Conservation (phyloP, 352 stramenopile species). For the Phytophthora nicotianae region DNA sequence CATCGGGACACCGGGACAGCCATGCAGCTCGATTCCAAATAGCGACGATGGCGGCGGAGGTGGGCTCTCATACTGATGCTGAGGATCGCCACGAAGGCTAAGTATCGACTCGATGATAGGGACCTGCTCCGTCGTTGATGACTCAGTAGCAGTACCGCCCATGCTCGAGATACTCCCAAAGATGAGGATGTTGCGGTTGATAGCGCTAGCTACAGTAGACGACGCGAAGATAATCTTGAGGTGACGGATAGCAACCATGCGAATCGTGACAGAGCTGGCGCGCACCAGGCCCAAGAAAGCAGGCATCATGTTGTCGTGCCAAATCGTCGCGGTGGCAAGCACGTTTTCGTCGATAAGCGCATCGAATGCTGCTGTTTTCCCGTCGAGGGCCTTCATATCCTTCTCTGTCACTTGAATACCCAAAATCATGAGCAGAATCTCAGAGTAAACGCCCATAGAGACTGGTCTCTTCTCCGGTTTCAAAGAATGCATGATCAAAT, state of each 20-base stretch:
- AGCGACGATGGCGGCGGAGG: slow-evolving; percentile 38
- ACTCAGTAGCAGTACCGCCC: slow-evolving; percentile 67
- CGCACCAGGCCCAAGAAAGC: slow-evolving; percentile 64
- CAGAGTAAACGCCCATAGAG: slow-evolving; percentile 82
- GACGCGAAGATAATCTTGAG: slow-evolving; percentile 72
- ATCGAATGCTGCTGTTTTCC: slow-evolving; percentile 54
- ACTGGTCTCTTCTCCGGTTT: slow-evolving; percentile 70
- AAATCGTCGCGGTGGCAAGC: slow-evolving; percentile 54
- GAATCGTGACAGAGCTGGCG: slow-evolving; percentile 59
- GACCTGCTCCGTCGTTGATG: slow-evolving; percentile 77
- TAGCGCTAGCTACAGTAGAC: slow-evolving; percentile 60
- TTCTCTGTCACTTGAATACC: slow-evolving; percentile 72
- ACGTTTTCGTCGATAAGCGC: slow-evolving; percentile 63
- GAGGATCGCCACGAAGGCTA: slow-evolving; percentile 61
- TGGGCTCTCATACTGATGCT: slow-evolving; percentile 34
- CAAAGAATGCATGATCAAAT: slow-evolving; percentile 82
- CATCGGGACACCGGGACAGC: slow-evolving; percentile 58
- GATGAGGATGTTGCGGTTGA: slow-evolving; percentile 81
- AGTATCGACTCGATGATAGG: slow-evolving; percentile 82
- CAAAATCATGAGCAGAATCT: slow-evolving; percentile 77
- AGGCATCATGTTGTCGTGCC: slow-evolving; percentile 74
- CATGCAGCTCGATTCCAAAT: slow-evolving; percentile 58
- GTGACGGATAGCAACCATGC: slow-evolving; percentile 65
- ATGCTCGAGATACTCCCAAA: slow-evolving; percentile 79
- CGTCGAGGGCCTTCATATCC: slow-evolving; percentile 53